Evolutionary conservation across 192 early-diverging fungal genomes (phyloP).

Genomic region (Lunasporangiospora selenospora): DNA sequence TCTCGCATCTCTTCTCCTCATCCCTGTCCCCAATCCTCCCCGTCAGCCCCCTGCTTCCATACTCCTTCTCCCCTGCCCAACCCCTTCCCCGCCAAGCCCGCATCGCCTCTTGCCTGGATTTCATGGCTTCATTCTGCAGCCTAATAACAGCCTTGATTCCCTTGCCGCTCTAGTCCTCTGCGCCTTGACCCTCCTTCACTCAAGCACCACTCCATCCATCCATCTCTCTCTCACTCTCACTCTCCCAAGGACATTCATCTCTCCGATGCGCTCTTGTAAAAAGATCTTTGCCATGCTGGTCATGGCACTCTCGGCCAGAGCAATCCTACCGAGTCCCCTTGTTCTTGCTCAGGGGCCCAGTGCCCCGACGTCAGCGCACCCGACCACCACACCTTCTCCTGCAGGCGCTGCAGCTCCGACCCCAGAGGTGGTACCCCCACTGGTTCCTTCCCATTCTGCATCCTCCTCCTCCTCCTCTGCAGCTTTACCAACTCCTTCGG

Average conservation of each 20-base stretch:
- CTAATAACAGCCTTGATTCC: neutral
- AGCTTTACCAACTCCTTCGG: neutral
- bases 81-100: neutral
- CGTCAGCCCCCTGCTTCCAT: neutral
- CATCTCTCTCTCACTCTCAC: neutral
- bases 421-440: neutral
- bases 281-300: conserved; percentile 13
- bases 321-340: neutral
- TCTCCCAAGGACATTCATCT: neutral
- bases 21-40: too few relatives aligned
- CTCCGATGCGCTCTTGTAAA: neutral
- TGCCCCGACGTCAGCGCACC: neutral
- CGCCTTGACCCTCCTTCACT: too few relatives aligned
- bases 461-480: neutral
- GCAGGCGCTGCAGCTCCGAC: neutral
- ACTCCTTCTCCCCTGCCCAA: neutral
- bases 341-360: neutral
- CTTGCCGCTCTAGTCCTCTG: too few relatives aligned
- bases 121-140: neutral
- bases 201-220: too few relatives aligned
- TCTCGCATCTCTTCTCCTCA: too few relatives aligned
- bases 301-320: conserved; percentile 6
- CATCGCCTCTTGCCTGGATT: neutral
- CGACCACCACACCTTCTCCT: neutral
- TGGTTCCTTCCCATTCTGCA: neutral